Base-by-base conservation (phyloP, 148 eudicot genomes). In the Amaranthus cruentus region DNA sequence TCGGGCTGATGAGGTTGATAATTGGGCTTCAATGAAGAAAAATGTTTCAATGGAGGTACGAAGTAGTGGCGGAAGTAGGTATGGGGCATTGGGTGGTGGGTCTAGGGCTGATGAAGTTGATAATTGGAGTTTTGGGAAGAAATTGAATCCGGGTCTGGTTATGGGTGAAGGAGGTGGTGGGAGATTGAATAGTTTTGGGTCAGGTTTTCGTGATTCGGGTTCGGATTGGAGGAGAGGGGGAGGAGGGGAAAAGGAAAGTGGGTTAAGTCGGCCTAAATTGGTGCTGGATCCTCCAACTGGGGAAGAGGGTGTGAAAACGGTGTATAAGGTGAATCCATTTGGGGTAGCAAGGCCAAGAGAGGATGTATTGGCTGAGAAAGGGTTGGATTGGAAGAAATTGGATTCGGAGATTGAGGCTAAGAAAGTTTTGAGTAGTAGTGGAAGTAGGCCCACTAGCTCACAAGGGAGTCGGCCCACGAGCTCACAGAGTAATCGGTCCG, bases 301-400 rank as follows among this genome's bases (percentile, higher is more conserved):
- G 9, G 70, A 44, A 2, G 42, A 47, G 13, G 78, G 47, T 55
- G 87, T 53, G 52, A 85, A 78, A 83, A 52, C 76, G 5, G 82
- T 66, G 44, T 18, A 46, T 51, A 94, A 87, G 83, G 80, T 88
- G 0, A 94, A 80, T 68, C 98, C 98, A 2, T 94, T 95, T 72
- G 98, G 97, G 67, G 89, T 79, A 4, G 98, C 98, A 0, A 81
- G 98, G 90, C 98, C 97, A 0, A 86, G 98, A 76, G 98, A 91
- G 77, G 92, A 91, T 68, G 87, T 91, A 62, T 75, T 89, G 87
- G 82, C 93, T 3, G 98, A 87, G 73, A 91, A 91, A 78, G 98
- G 96, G 13, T 68, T 89, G 82, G 97, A 91, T 79, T 91, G 91
- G 90, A 91, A 86, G 91, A 94, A 94, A 60, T 21, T 82, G 83